Percentiles rank a stretch among this genome's conserved stretches.
Conservation (phyloP, 2,329 filamentous ascomycete species). For the Fusarium ambrosium region DNA sequence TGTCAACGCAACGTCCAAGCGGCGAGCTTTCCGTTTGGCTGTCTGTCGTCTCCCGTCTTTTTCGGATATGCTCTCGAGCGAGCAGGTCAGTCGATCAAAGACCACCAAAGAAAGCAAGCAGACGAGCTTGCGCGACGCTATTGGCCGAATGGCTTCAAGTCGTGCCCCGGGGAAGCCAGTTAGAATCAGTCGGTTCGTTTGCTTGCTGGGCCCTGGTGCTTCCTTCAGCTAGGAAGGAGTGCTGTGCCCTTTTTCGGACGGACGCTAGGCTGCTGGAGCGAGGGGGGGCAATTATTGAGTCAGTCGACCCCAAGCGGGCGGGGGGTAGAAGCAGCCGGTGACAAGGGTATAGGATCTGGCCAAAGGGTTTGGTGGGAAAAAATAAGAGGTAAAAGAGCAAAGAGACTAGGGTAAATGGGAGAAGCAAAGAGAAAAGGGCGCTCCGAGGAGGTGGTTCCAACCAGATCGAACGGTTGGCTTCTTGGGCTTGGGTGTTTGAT, state of each 20-base stretch:
- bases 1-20: slow-evolving; percentile 22
- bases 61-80: slow-evolving; percentile 14
- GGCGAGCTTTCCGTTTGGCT: slow-evolving; percentile 38
- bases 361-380: slow-evolving; percentile 21
- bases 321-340: slow-evolving; percentile 19
- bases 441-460: slow-evolving; percentile 14
- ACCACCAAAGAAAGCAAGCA: slow-evolving; percentile 25
- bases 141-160: slow-evolving; percentile 26
- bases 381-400: slow-evolving; percentile 4
- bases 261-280: slow-evolving; percentile 33
- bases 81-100: slow-evolving; percentile 19
- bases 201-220: slow-evolving; percentile 14
- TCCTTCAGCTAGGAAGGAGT: slow-evolving; percentile 32
- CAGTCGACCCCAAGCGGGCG: slow-evolving; percentile 38
- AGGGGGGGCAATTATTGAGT: slow-evolving; percentile 37
- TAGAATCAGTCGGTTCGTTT: slow-evolving; percentile 22
- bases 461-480: slow-evolving; percentile 1
- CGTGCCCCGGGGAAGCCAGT: slow-evolving; percentile 26
- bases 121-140: slow-evolving; percentile 12
- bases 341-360: slow-evolving; percentile 19
- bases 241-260: slow-evolving; percentile 12
- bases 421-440: slow-evolving; percentile 7
- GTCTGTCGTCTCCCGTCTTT: slow-evolving; percentile 16
- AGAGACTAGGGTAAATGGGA: slow-evolving; percentile 6
- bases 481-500: slow-evolving; percentile 7